Conservation (phyloP, 495 filamentous ascomycete species). For the Penicillium bovifimosum region DNA sequence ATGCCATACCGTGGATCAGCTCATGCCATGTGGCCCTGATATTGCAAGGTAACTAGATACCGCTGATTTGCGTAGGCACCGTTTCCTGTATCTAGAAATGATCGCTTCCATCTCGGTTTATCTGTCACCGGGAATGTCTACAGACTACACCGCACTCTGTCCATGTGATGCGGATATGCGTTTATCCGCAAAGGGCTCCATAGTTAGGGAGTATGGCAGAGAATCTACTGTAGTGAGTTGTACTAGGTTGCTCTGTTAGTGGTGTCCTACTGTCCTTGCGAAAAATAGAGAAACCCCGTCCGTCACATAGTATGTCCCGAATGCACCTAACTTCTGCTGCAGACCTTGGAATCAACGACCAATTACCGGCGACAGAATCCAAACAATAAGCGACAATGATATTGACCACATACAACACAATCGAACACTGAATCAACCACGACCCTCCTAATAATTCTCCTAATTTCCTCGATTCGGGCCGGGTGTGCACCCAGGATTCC, state of each 20-base stretch:
- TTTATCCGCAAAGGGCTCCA: too few relatives aligned
- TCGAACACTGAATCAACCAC: background rate
- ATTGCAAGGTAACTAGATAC: background rate
- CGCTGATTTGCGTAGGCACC: background rate
- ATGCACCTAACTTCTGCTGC: too few relatives aligned
- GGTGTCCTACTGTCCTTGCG: too few relatives aligned
- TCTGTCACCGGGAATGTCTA: background rate
- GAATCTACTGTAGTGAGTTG: too few relatives aligned
- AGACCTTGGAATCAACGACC: background rate
- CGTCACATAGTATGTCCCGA: too few relatives aligned
- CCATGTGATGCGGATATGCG: too few relatives aligned
- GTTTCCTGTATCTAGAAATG: background rate
- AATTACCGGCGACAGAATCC: background rate
- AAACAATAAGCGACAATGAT: background rate
- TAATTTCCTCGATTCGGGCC: background rate
- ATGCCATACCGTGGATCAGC: too few relatives aligned
- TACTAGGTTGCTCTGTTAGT: too few relatives aligned
- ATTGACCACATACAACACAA: background rate
- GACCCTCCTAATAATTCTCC: too few relatives aligned
- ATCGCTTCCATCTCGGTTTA: background rate
- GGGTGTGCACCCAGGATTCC: background rate
- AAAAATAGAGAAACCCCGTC: too few relatives aligned
- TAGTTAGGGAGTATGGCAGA: too few relatives aligned
- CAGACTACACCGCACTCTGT: background rate
- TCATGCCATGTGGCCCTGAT: conserved; percentile 5